Conservation (phyloP, 495 filamentous ascomycete genomes). For the Neurospora sp. region DNA sequence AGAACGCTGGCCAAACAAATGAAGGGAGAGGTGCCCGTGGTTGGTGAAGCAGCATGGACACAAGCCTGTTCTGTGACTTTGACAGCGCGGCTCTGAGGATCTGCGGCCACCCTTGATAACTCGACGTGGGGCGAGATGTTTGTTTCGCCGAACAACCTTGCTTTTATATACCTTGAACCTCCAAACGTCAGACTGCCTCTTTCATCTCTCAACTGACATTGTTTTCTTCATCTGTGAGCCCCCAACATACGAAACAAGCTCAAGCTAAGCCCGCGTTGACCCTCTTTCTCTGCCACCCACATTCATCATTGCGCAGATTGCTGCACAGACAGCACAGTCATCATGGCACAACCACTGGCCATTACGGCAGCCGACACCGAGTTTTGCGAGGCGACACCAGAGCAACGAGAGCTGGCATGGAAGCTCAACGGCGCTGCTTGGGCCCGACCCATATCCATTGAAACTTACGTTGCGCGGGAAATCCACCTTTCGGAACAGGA, state of each 20-base stretch:
- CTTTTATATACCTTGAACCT: background rate
- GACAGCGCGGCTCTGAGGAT: background rate
- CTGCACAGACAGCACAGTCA: background rate
- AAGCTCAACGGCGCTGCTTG: conserved; percentile 11
- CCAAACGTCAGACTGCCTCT: background rate
- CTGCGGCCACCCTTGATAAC: background rate
- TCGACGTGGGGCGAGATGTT: background rate
- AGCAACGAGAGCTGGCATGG: conserved; percentile 14
- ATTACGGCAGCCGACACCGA: conserved; percentile 9
- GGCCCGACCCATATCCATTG: conserved; percentile 20
- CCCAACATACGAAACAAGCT: background rate
- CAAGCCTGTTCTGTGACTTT: background rate
- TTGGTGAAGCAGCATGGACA: background rate
- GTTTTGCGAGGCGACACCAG: conserved; percentile 14
- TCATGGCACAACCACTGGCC: conserved; percentile 14
- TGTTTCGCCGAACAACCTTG: background rate
- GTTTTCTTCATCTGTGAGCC: background rate
- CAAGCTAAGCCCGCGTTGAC: background rate
- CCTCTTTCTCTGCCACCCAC: background rate
- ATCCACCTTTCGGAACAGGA: conserved; percentile 43
- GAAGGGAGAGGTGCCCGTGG: background rate
- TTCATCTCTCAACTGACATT: background rate
- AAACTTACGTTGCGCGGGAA: conserved; percentile 60
- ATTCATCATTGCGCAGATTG: background rate
- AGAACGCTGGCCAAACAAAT: background rate